phyloP scores from a whole-genome alignment of 2,329 filamentous ascomycete species.

The Tolypocladium cylindrosporum region DNA sequence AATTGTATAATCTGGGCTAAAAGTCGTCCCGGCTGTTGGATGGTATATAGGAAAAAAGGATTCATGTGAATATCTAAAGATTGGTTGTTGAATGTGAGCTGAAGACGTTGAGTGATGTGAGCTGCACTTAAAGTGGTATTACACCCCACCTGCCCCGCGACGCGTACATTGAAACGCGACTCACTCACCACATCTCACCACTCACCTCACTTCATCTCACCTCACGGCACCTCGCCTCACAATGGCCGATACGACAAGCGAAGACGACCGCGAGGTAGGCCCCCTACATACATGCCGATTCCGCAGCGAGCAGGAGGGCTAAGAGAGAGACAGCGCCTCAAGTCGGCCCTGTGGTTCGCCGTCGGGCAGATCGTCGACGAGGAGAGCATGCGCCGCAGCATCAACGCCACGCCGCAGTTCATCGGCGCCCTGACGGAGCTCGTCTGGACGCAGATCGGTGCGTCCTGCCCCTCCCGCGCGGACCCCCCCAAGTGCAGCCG shows the following conservation, averaged over 20 bases:
- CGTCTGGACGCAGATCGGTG: conserved; percentile 79
- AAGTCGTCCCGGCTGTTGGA: neutral
- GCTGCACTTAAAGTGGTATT: neutral
- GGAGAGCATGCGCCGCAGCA: conserved; percentile 49
- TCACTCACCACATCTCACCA: neutral
- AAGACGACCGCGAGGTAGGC: conserved; percentile 26
- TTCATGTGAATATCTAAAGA: neutral
- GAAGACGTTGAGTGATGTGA: neutral
- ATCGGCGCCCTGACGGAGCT: conserved; percentile 80
- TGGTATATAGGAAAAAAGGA: neutral
- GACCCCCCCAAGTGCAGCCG: neutral
- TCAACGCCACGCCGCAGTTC: conserved; percentile 87
- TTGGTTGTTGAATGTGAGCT: neutral
- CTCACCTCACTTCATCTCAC: neutral
- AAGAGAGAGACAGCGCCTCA: conserved; percentile 51
- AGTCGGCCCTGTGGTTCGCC: conserved; percentile 75
- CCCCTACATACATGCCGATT: too few relatives aligned
- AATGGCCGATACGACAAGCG: conserved; percentile 22
- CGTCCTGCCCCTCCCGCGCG: neutral
- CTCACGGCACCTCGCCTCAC: neutral
- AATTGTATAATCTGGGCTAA: neutral
- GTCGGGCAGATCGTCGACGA: conserved; percentile 85
- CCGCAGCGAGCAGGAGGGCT: too few relatives aligned
- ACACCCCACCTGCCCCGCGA: neutral
- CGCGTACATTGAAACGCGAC: neutral